These are phyloP conservation scores for Aspergillus taichungensis DNA, from an alignment of 495 filamentous ascomycete genomes.

Conservation along the genomic window DNA sequence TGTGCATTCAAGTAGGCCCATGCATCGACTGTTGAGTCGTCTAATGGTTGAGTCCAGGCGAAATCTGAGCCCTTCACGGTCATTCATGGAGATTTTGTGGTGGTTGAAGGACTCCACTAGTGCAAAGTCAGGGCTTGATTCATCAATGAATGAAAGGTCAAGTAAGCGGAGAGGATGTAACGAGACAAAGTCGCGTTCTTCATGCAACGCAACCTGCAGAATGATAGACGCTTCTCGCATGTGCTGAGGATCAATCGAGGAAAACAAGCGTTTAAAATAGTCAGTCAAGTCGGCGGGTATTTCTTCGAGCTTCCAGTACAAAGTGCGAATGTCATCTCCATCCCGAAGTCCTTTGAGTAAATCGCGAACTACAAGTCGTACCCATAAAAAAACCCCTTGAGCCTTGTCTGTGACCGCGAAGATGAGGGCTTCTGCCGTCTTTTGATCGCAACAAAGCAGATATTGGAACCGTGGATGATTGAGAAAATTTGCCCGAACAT, in stretches of 20 bases:
- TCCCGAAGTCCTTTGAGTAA: neutral
- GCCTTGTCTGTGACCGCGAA: neutral
- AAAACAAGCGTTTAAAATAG: neutral
- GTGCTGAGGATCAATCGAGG: neutral
- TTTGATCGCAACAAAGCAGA: neutral
- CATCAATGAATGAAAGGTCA: neutral
- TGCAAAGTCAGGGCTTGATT: neutral
- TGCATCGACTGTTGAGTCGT: neutral
- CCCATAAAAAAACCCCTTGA: neutral
- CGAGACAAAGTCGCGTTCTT: neutral
- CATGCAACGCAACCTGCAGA: neutral
- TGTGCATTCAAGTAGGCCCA: neutral
- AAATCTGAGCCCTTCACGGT: neutral
- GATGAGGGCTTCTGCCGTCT: neutral
- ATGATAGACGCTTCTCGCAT: neutral
- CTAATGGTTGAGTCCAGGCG: neutral
- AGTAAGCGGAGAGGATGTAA: neutral
- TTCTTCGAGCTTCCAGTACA: neutral
- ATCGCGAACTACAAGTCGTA: neutral
- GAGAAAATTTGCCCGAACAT: neutral
- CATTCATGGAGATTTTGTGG: neutral
- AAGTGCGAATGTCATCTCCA: neutral
- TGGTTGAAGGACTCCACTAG: too few relatives aligned
- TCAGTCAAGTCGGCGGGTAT: neutral
- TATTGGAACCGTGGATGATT: neutral